A percentile compares a stretch with the other conserved stretches of the same genome.
Conservation (phyloP, 179 eudicot species). For the Amaranthus tricolor region DNA sequence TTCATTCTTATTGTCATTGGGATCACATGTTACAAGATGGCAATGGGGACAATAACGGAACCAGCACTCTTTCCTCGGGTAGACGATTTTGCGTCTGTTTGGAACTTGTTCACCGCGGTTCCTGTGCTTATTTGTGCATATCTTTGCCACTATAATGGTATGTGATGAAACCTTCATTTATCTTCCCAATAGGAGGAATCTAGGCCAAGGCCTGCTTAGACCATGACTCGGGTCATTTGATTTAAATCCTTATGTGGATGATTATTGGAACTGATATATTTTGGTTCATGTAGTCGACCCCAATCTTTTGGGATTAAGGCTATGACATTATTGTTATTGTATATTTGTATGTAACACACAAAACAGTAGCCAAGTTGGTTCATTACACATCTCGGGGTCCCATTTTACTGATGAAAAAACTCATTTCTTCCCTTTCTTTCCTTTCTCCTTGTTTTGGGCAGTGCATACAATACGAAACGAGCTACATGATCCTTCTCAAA, state of each 20-base stretch:
- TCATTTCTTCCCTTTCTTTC: not conserved
- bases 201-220: too few species aligned
- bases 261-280: too few species aligned
- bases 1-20: conserved; percentile 42
- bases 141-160: conserved; percentile 47
- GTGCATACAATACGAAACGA: conserved; percentile 67
- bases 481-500: conserved; percentile 54
- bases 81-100: conserved; percentile 31
- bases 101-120: conserved; percentile 42
- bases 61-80: conserved; percentile 42
- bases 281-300: too few species aligned
- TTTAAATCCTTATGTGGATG: too few species aligned
- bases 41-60: conserved; percentile 30
- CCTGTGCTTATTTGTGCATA: conserved; percentile 48
- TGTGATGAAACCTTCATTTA: not conserved
- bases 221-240: too few species aligned
- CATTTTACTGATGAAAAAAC: not conserved
- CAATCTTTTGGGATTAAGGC: too few species aligned
- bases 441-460: conserved; percentile 23
- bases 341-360: too few species aligned
- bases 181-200: too few species aligned
- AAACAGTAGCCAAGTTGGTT: too few species aligned
- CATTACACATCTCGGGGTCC: too few species aligned
- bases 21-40: conserved; percentile 38
- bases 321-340: too few species aligned